Percentiles rank a stretch among this genome's conserved stretches.
Conservation (phyloP, 495 filamentous ascomycete species). For the Xylaria sp. region DNA sequence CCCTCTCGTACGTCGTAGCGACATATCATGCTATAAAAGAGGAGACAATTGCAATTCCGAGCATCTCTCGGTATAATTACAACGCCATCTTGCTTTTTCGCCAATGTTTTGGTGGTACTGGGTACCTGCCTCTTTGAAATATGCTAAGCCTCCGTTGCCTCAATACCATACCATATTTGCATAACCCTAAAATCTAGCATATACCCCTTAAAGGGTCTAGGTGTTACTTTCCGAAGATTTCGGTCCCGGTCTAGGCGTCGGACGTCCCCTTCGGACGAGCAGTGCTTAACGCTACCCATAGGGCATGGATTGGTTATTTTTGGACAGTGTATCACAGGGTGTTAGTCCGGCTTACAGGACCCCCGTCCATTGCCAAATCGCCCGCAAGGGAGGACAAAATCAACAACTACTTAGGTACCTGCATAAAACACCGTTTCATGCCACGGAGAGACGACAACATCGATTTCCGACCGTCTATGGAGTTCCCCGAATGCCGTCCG, state of each 20-base stretch:
- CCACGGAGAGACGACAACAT: background rate
- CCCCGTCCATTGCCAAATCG: background rate
- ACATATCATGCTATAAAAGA: background rate
- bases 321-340: conserved; percentile 14
- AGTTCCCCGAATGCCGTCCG: conserved; percentile 25
- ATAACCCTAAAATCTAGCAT: background rate
- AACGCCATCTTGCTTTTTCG: background rate
- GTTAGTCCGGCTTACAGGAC: conserved; percentile 10
- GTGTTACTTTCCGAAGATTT: background rate
- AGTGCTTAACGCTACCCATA: background rate
- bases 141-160: background rate
- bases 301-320: conserved; percentile 15
- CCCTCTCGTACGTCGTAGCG: background rate
- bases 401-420: no score
- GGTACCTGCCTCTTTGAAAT: background rate
- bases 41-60: background rate
- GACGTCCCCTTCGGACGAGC: conserved; percentile 27
- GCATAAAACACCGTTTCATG: conserved; percentile 16
- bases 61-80: background rate
- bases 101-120: background rate
- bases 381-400: background rate
- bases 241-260: conserved; percentile 13
- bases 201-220: no score
- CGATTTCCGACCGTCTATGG: background rate
- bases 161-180: conserved; percentile 5